Conservation (phyloP, 1,139 yeast genomes). For the Yamadazyma friedrichii region DNA sequence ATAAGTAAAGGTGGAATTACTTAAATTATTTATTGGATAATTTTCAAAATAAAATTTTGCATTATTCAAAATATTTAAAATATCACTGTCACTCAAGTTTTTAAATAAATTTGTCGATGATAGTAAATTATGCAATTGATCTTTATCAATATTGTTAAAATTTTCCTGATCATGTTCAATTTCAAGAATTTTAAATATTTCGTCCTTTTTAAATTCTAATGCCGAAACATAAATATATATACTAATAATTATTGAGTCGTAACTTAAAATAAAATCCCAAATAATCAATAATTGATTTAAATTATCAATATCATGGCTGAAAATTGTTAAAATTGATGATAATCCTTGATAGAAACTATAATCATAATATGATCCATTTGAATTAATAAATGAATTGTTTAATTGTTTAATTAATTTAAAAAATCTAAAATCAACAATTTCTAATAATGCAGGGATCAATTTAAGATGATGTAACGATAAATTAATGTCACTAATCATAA, state of each 20-base stretch:
- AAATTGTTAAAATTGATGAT: slow-evolving; percentile 74
- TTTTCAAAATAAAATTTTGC: slow-evolving; percentile 30
- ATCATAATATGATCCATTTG: slow-evolving; percentile 35
- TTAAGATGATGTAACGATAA: slow-evolving; percentile 65
- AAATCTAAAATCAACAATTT: slow-evolving; percentile 48
- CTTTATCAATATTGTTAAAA: slow-evolving; percentile 33
- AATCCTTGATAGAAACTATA: slow-evolving; percentile 59
- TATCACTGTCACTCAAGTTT: slow-evolving; percentile 28
- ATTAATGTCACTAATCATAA: slow-evolving; percentile 70
- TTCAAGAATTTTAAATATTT: slow-evolving; percentile 31
- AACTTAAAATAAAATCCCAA: slow-evolving; percentile 63
- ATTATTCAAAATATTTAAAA: slow-evolving; percentile 35
- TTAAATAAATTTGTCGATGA: slow-evolving; percentile 35
- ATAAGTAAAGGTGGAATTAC: slow-evolving; percentile 25
- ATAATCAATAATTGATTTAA: slow-evolving; percentile 50
- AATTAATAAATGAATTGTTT: slow-evolving; percentile 24
- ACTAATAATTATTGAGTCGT: slow-evolving; percentile 39
- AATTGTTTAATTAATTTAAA: slow-evolving; percentile 47
- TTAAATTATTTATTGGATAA: slow-evolving; percentile 27
- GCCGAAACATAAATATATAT: slow-evolving; percentile 61
- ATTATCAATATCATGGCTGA: slow-evolving; percentile 67
- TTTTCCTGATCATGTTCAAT: slow-evolving; percentile 14
- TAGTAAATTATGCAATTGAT: slow-evolving; percentile 41
- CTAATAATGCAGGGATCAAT: slow-evolving; percentile 63
- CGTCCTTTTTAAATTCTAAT: slow-evolving; percentile 39